Base-by-base conservation (phyloP, 2,329 filamentous ascomycete genomes). In the Penicillium frequentans region DNA sequence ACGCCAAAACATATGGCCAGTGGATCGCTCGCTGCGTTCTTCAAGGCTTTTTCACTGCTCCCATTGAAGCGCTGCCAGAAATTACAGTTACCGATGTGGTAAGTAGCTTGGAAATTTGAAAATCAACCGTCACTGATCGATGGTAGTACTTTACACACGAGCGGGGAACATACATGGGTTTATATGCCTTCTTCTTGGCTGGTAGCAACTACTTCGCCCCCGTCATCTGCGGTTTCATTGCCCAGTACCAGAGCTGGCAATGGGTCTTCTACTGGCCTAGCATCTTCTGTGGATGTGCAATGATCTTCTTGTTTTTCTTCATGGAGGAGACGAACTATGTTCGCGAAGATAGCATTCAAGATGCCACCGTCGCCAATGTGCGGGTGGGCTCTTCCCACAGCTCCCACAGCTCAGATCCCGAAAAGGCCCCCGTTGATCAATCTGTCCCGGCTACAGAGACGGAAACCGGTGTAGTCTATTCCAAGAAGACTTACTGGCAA, bases 321-420 rank as follows among this genome's bases (percentile, higher is more conserved):
- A 80, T 83, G 76, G 82, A 84, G 63, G 82, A 84, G 65, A 83
- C 82, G 3, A 84, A 82, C 68, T 83, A 80, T 59, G 63, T 66
- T 5, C 74, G 76, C 24, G 33, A 50, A 6, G 61, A 68, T 8
- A 16, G 64, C 46, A 47, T 53, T 31, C 60, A 56, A 26, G 43
- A 42, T n/a, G 24, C 54, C n/a, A 52, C 37, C 13, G 52, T 56
- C 19, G 42, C 57, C 3, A 53, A 56, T 31, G 53, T 55, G 21
- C 37, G 47, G 16, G 5, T 54, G 6, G 26, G 27, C 1, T 59
- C 62, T 3, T 44, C 59, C 11, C 26, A 55, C 1, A 57, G 47
- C 52, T 57, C 60, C 1, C 52, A 65, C 8, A 56, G 60, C 35
- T 23, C 26, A 1, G 64, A 64, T 9, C 52, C 59, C 6, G 65